These are phyloP conservation scores for Glebionis coronaria DNA, from an alignment of 129 eudicot genomes.

Conservation along the genomic window DNA sequence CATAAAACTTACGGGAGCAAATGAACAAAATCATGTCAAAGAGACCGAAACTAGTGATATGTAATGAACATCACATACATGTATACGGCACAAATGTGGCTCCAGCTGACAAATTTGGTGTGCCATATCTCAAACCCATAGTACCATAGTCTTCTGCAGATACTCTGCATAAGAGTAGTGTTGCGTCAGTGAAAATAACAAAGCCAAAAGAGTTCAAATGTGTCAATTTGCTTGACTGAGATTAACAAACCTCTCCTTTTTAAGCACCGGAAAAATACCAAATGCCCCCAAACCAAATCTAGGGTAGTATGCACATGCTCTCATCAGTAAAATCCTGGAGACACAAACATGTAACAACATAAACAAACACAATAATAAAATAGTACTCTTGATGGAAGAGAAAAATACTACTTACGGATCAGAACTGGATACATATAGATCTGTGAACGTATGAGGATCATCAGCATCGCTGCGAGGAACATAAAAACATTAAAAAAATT, in stretches of 20 bases:
- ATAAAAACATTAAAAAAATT: background rate
- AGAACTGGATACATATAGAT: slow-evolving; percentile 74
- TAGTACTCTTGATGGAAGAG: background rate
- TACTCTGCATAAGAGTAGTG: slow-evolving; percentile 39
- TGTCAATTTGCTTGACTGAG: background rate
- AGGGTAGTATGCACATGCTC: slow-evolving; percentile 89
- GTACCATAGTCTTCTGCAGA: slow-evolving; percentile 65
- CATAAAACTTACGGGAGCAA: background rate
- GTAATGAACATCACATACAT: slow-evolving; percentile 44
- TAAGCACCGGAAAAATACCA: slow-evolving; percentile 73
- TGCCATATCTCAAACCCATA: slow-evolving; percentile 94
- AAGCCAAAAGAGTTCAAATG: slow-evolving; percentile 5
- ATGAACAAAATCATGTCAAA: slow-evolving; percentile 10
- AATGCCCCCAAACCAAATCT: slow-evolving; percentile 91
- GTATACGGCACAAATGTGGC: slow-evolving; percentile 71
- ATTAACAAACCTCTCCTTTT: slow-evolving; percentile 59
- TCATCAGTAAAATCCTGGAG: slow-evolving; percentile 67
- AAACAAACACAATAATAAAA: background rate
- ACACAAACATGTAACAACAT: slow-evolving; percentile 9
- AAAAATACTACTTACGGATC: slow-evolving; percentile 71
- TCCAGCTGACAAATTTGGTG: slow-evolving; percentile 75
- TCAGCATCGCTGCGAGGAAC: slow-evolving; percentile 54
- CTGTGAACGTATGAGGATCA: slow-evolving; percentile 90
- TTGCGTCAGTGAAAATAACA: slow-evolving; percentile 18
- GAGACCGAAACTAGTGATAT: slow-evolving; percentile 9